Evolutionary conservation across 1,284 basidiomycete species (phyloP).

Genomic region (Moesziomyces globuligerus): DNA sequence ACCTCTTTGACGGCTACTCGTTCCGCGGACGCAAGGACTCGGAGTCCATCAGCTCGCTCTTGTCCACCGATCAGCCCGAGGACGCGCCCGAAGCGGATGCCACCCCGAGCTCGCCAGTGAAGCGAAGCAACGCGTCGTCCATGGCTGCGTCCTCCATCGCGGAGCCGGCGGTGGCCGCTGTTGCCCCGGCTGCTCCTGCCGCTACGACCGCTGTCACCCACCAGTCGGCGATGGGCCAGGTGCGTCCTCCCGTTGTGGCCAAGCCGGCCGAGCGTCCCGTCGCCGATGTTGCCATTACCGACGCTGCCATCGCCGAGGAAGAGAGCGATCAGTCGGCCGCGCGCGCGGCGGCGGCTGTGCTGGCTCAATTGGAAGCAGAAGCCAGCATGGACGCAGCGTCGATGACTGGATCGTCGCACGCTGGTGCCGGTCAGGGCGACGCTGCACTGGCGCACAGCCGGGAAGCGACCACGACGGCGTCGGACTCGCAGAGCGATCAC

Average conservation of each 20-base stretch:
- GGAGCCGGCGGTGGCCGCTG: constrained; percentile 5
- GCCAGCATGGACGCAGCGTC: constrained; percentile 40
- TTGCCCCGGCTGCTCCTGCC: constrained; percentile 14
- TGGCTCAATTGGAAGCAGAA: constrained; percentile 57
- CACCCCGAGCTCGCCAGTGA: constrained; percentile 13
- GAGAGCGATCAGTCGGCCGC: constrained; percentile 60
- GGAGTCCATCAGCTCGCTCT: constrained; percentile 50
- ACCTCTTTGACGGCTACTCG: constrained; percentile 63
- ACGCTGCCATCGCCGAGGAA: constrained; percentile 43
- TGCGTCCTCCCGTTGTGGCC: constrained; percentile 3
- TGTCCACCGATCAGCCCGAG: constrained; percentile 26
- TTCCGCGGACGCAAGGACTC: constrained; percentile 61
- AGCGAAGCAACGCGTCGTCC: constrained; percentile 9
- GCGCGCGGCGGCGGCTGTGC: constrained; percentile 53
- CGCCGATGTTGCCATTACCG: constrained; percentile 26
- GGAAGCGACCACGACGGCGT: constrained; percentile 35
- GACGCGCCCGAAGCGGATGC: constrained; percentile 16
- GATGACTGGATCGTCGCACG: constrained; percentile 11
- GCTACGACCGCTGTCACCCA: constrained; percentile 8
- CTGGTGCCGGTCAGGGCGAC: constrained; percentile 9
- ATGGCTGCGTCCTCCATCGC: neutral
- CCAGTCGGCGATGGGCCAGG: constrained; percentile 8
- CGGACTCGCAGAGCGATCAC: constrained; percentile 50
- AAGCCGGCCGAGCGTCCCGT: constrained; percentile 5
- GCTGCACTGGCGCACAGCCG: constrained; percentile 28